These are phyloP conservation scores for Cornus controversa DNA, from an alignment of 148 eudicot species.

Conservation along the genomic window DNA sequence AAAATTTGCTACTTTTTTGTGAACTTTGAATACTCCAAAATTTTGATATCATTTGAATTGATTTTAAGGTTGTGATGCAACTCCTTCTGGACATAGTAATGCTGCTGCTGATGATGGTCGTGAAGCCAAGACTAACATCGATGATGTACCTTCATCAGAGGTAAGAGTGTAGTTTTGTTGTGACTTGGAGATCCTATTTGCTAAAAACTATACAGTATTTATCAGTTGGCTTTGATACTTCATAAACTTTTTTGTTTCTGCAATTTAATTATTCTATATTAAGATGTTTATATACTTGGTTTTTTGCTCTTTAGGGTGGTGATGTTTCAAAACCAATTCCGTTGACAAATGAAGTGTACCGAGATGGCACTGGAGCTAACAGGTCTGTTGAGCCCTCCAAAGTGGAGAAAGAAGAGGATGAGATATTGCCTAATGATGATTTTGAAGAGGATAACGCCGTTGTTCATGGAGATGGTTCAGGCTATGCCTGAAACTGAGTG, in stretches of 20 bases:
- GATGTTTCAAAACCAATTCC: slow-evolving; percentile 28
- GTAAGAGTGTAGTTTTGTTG: slow-evolving; percentile 29
- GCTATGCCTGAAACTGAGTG: slow-evolving; percentile 32
- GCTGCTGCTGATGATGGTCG: slow-evolving; percentile 38
- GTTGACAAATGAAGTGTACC: slow-evolving; percentile 37
- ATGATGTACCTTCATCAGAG: slow-evolving; percentile 36
- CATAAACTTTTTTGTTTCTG: neutral
- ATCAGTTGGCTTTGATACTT: neutral
- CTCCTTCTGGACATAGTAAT: slow-evolving; percentile 24
- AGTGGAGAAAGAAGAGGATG: slow-evolving; percentile 87
- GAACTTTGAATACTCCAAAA: neutral
- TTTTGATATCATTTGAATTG: slow-evolving; percentile 15
- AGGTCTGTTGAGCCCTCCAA: slow-evolving; percentile 40
- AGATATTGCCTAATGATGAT: slow-evolving; percentile 71
- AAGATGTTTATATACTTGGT: slow-evolving; percentile 1
- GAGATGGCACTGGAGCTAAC: slow-evolving; percentile 33
- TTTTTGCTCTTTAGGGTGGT: slow-evolving; percentile 9
- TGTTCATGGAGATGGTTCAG: slow-evolving; percentile 34
- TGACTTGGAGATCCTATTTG: neutral
- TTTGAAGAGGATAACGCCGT: slow-evolving; percentile 58
- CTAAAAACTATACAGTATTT: neutral
- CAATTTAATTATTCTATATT: neutral
- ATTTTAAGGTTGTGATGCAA: slow-evolving; percentile 45
- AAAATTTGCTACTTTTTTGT: too few species aligned
- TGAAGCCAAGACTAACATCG: slow-evolving; percentile 41